These are phyloP conservation scores for Populus simonii DNA, from an alignment of 345 rosid genomes.

Conservation along the genomic window DNA sequence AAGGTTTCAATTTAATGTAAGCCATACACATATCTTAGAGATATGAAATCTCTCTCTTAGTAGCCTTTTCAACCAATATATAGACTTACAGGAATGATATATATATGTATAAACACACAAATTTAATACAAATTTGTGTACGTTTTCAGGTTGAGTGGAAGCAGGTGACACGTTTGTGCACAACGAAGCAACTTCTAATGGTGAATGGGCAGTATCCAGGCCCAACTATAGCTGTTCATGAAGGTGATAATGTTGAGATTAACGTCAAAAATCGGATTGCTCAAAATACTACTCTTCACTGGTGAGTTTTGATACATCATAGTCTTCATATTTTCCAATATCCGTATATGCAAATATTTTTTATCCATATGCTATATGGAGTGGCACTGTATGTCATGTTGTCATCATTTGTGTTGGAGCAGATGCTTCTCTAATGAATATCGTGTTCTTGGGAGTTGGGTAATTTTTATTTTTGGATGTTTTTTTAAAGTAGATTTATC, in stretches of 20 bases:
- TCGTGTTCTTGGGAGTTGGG: no score
- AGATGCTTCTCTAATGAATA: no score
- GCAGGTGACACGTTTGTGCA: conserved; percentile 53
- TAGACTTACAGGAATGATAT: no score
- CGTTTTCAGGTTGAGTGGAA: conserved; percentile 46
- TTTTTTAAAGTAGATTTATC: no score
- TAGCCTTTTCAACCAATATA: no score
- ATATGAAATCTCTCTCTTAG: no score
- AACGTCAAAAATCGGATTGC: conserved; percentile 50
- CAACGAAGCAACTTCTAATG: conserved; percentile 52
- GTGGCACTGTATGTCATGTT: no score
- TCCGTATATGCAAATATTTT: no score
- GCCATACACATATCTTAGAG: background rate
- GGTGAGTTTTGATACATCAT: conserved; percentile 27
- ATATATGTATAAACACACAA: no score
- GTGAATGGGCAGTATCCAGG: conserved; percentile 70
- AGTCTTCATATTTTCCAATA: background rate
- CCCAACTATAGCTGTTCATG: conserved; percentile 57
- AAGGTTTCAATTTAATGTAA: conserved; percentile 22
- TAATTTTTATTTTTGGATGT: no score
- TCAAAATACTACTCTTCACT: conserved; percentile 56
- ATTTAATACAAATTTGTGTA: background rate
- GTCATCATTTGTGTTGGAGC: no score
- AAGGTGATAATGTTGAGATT: conserved; percentile 61
- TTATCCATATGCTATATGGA: no score